Evolutionary conservation across 1,284 basidiomycete genomes (phyloP).

Genomic region (Ganoderma lingzhi): DNA sequence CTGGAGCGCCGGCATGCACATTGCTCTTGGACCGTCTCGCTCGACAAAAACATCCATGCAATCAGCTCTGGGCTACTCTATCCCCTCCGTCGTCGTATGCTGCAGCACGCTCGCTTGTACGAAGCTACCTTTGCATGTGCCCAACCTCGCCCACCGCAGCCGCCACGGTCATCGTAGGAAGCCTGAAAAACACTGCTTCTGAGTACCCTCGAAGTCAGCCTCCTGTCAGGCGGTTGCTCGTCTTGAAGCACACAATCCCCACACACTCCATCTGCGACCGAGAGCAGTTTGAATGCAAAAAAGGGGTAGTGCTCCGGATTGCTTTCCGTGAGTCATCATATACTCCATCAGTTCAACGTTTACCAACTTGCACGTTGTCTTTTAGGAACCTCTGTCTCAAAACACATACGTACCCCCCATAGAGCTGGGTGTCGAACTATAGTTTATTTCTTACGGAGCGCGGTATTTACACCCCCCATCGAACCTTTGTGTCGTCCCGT

Average conservation of each 20-base stretch:
- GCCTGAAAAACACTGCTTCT: not conserved
- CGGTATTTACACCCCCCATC: not conserved
- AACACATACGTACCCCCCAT: not conserved
- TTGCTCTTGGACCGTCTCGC: not conserved
- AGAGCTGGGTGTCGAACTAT: not conserved
- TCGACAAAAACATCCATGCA: not conserved
- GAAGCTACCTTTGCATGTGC: not conserved
- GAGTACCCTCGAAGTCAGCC: constrained; percentile 5
- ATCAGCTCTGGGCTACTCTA: not conserved
- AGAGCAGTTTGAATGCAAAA: not conserved
- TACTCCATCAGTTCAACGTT: not conserved
- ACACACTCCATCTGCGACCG: not conserved
- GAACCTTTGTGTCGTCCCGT: not conserved
- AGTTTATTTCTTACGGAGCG: not conserved
- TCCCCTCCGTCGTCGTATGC: not conserved
- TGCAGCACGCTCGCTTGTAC: not conserved
- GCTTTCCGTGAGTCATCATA: not conserved
- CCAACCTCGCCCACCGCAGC: not conserved
- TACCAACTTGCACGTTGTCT: not conserved
- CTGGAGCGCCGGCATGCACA: not conserved
- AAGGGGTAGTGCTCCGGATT: not conserved
- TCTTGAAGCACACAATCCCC: not conserved
- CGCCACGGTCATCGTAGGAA: not conserved
- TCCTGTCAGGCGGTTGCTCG: not conserved
- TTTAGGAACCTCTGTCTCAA: not conserved